Evolutionary conservation across 129 eudicot species (phyloP).

Genomic region (Gnaphalium uliginosum): DNA sequence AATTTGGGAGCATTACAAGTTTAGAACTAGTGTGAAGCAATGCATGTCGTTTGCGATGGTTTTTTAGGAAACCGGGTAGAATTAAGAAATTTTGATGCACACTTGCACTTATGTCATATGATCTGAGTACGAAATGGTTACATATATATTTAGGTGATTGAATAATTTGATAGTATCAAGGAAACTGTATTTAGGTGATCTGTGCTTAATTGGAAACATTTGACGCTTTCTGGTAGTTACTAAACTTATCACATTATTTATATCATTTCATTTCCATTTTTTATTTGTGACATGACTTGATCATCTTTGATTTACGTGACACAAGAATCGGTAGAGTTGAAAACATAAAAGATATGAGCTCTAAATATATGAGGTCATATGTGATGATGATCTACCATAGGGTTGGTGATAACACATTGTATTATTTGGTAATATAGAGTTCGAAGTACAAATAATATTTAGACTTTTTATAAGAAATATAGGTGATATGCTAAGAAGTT

Average conservation of each 20-base stretch:
- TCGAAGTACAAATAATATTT: not conserved
- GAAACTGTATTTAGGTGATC: not conserved
- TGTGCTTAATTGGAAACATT: not conserved
- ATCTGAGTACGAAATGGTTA: not conserved
- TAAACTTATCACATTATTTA: not conserved
- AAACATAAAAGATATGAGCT: not conserved
- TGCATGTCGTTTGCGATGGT: not conserved
- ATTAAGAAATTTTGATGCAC: constrained; percentile 1
- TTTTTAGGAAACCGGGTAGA: not conserved
- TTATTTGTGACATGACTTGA: not conserved
- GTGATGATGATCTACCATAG: not conserved
- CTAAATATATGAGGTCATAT: not conserved
- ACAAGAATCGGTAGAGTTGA: not conserved
- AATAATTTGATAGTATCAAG: not conserved
- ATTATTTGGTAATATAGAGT: not conserved
- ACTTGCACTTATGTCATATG: constrained; percentile 3
- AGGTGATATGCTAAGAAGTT: not conserved
- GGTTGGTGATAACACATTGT: not conserved
- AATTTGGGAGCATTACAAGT: not conserved
- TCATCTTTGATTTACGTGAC: constrained; percentile 3
- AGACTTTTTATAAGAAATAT: not conserved
- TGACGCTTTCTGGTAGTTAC: not conserved
- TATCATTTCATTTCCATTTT: not conserved
- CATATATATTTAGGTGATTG: no score
- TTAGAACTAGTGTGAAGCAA: not conserved